Evolutionary conservation across 176 grass and related monocot genomes (phyloP).

Genomic region (Eragrostis nindensis): DNA sequence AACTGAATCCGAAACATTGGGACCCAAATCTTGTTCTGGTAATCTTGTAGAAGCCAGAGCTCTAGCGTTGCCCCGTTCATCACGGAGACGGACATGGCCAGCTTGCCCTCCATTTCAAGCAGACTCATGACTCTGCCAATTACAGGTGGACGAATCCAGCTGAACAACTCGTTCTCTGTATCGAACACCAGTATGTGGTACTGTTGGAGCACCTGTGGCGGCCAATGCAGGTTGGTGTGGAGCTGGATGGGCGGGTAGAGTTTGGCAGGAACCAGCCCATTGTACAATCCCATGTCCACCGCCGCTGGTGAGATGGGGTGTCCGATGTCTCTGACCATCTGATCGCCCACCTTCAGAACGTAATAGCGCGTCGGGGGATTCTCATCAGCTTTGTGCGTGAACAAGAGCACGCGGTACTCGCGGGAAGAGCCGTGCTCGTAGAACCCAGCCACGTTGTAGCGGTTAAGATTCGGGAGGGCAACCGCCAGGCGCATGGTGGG

Average conservation of each 20-base stretch:
- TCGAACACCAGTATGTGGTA: slow-evolving; percentile 36
- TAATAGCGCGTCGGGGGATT: background rate
- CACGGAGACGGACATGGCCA: slow-evolving; percentile 36
- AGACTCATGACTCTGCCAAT: background rate
- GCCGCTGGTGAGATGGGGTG: background rate
- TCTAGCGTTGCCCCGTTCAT: background rate
- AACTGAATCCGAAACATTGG: background rate
- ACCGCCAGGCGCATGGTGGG: slow-evolving; percentile 31
- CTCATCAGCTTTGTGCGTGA: background rate
- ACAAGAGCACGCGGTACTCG: slow-evolving; percentile 21
- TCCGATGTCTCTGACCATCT: background rate
- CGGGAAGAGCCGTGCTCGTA: slow-evolving; percentile 15
- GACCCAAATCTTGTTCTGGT: background rate
- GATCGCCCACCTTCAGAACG: background rate
- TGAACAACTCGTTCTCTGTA: slow-evolving; percentile 15
- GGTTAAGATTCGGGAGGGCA: background rate
- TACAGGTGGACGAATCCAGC: slow-evolving; percentile 1
- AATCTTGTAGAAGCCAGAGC: slow-evolving; percentile 29
- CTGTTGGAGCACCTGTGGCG: background rate
- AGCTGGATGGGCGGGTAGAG: background rate
- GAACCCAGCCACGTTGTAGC: background rate
- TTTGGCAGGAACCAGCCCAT: background rate
- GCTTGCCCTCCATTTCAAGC: slow-evolving; percentile 11
- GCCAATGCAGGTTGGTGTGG: slow-evolving; percentile 23
- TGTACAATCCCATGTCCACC: background rate